Conservation (phyloP, 2,329 filamentous ascomycete genomes). For the Ustulina deusta region DNA sequence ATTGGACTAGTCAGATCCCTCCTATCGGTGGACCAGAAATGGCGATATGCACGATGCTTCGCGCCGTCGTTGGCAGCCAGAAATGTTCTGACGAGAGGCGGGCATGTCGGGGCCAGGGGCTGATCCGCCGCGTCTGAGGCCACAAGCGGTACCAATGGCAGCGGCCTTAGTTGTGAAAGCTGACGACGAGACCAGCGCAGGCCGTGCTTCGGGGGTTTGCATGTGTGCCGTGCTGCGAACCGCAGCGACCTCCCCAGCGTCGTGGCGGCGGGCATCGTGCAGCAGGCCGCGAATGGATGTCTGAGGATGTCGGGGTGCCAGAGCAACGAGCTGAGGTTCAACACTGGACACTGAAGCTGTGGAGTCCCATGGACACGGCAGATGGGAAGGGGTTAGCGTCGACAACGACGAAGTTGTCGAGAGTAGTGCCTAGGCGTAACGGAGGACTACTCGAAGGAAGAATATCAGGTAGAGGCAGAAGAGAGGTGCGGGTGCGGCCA, state of each 20-base stretch:
- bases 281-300: neutral
- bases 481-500: no score
- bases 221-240: neutral
- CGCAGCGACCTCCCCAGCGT: slow-evolving; percentile 4
- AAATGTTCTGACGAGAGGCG: neutral
- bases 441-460: no score
- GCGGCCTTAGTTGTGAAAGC: neutral
- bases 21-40: neutral
- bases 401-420: neutral
- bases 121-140: neutral
- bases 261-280: slow-evolving; percentile 8
- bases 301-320: neutral
- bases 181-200: neutral
- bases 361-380: neutral
- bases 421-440: no score
- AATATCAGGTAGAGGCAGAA: no score
- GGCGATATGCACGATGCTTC: neutral
- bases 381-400: neutral
- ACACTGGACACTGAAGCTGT: neutral
- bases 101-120: neutral
- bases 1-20: neutral
- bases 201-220: neutral
- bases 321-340: neutral
- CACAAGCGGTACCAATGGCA: neutral
- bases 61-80: no score